A percentile compares a stretch with the other conserved stretches of the same genome.
phyloP scores from a whole-genome alignment of 805 yeast genomes.

The Saccharomycopsis fodiens region DNA sequence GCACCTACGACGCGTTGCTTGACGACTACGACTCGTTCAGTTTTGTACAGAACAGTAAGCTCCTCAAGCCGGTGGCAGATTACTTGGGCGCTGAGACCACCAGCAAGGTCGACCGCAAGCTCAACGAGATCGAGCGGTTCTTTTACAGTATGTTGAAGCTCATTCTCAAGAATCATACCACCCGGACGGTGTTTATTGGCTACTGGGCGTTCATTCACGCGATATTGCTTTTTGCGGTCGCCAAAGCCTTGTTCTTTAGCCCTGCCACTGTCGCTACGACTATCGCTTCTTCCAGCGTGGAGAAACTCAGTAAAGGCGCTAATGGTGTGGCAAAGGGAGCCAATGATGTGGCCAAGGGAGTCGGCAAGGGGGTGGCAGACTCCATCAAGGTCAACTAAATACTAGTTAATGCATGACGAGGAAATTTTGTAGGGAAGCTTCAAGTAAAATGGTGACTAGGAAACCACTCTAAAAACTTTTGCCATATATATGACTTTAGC shows the following conservation, averaged over 20 bases:
- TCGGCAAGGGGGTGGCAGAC: background rate
- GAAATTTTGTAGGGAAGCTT: too few relatives aligned
- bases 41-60: constrained; percentile 57
- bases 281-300: background rate
- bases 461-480: background rate
- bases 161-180: constrained; percentile 63
- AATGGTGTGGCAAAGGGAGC: too few relatives aligned
- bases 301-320: too few relatives aligned
- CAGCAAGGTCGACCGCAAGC: constrained; percentile 60
- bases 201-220: constrained; percentile 70
- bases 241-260: background rate
- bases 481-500: background rate
- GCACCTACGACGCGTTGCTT: constrained; percentile 19
- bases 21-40: constrained; percentile 43
- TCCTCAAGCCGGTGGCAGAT: constrained; percentile 73
- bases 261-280: background rate
- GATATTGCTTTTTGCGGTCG: background rate
- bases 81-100: constrained; percentile 72
- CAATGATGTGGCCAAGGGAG: too few relatives aligned
- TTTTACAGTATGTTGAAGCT: constrained; percentile 65
- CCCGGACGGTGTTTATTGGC: constrained; percentile 62
- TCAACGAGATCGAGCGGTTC: constrained; percentile 75
- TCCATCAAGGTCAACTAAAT: background rate
- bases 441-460: too few relatives aligned
- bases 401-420: too few relatives aligned